Conservation (phyloP, 257 asterid genomes). For the Solanum rostratum region DNA sequence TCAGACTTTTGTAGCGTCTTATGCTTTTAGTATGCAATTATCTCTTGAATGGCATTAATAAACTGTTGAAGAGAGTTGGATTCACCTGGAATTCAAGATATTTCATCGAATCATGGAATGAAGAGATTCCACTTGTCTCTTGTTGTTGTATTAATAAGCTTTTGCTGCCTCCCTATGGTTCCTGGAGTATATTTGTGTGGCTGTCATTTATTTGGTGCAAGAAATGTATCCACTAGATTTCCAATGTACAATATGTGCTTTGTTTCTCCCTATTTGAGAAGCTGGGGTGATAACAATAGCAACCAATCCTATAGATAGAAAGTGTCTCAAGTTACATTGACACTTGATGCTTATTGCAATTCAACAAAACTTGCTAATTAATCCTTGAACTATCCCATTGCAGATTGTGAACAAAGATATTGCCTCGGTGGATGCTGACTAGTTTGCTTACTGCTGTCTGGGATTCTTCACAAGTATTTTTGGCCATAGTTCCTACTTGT, state of each 20-base stretch:
- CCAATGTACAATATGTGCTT: neutral
- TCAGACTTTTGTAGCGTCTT: neutral
- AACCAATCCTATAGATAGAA: neutral
- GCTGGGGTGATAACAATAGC: neutral
- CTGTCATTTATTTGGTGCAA: neutral
- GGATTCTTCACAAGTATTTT: neutral
- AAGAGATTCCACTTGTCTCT: too few relatives aligned
- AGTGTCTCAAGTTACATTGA: neutral
- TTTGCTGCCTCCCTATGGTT: neutral
- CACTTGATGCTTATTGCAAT: neutral
- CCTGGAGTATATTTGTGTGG: neutral
- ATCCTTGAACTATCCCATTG: neutral
- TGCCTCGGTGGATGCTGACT: slow-evolving; percentile 27
- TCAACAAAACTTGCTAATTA: neutral
- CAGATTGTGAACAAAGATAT: slow-evolving; percentile 77
- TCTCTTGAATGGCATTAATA: neutral
- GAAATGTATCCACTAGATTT: neutral
- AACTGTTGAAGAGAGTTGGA: neutral
- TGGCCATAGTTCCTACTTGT: neutral
- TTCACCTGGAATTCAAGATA: too few relatives aligned
- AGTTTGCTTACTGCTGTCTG: neutral
- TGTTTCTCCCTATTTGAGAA: neutral
- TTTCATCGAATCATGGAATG: too few relatives aligned
- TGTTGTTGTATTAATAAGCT: neutral
- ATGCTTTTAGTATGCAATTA: neutral